Conservation (phyloP, 352 stramenopile species). For the Globisporangium yorkense region DNA sequence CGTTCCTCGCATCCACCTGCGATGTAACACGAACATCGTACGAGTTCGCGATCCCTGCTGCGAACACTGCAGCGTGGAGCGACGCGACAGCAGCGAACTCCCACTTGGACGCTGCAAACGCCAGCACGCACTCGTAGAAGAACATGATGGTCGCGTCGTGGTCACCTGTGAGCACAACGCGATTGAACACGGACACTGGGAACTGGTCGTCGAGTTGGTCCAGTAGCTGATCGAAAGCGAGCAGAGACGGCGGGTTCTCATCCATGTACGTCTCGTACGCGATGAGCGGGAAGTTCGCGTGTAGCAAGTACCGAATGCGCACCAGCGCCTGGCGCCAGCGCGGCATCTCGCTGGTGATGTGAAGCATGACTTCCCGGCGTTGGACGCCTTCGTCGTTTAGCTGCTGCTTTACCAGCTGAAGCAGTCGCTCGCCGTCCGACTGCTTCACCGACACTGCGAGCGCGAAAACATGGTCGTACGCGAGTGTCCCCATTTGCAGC, state of each 20-base stretch:
- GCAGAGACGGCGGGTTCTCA: background rate
- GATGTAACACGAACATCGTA: background rate
- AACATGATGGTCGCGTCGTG: background rate
- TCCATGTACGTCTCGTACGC: conserved; percentile 29
- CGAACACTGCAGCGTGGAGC: conserved; percentile 24
- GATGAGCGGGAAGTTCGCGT: conserved; percentile 22
- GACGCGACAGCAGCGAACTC: conserved; percentile 17
- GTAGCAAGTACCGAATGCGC: conserved; percentile 30
- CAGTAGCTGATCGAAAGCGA: conserved; percentile 18
- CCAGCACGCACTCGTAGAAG: background rate
- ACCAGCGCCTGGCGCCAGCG: conserved; percentile 15
- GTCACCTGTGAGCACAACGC: too few species aligned
- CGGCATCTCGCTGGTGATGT: background rate
- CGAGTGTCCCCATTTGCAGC: conserved; percentile 19
- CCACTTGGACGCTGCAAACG: conserved; percentile 10
- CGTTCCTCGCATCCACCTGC: background rate
- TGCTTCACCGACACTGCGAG: conserved; percentile 21
- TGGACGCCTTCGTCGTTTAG: background rate
- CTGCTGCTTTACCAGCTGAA: conserved; percentile 9
- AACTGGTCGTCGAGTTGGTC: conserved; percentile 4
- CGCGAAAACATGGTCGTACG: conserved; percentile 8
- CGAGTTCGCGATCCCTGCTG: conserved; percentile 10
- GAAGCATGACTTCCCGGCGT: background rate
- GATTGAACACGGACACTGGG: too few species aligned
- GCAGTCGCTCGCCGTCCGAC: conserved; percentile 21